Percentiles rank a stretch among this genome's conserved stretches.
phyloP scores from a whole-genome alignment of 768 basidiomycete species.

The Gymnopilus dilepis region DNA sequence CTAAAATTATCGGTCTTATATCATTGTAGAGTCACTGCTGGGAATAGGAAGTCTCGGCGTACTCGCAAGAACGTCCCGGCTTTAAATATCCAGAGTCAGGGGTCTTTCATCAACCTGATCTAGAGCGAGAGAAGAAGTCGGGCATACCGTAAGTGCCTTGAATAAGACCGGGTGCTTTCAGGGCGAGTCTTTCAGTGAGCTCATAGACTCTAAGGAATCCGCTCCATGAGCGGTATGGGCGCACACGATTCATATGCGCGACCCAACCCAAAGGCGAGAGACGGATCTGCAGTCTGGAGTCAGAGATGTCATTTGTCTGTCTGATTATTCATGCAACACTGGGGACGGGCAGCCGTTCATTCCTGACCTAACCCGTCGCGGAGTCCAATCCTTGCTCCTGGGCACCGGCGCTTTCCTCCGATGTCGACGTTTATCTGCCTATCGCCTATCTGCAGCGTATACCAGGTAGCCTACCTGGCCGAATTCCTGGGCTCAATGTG shows the following conservation, averaged over 20 bases:
- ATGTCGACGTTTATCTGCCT: not conserved
- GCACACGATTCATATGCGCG: not conserved
- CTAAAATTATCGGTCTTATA: not conserved
- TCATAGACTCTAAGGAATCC: not conserved
- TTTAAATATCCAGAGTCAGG: constrained; percentile 2
- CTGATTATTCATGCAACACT: not conserved
- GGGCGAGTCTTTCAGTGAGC: not conserved
- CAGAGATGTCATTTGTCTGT: not conserved
- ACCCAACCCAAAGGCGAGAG: not conserved
- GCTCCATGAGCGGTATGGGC: not conserved
- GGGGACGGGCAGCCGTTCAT: not conserved
- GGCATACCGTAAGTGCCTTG: constrained; percentile 4
- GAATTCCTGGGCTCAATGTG: not conserved
- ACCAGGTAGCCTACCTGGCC: not conserved
- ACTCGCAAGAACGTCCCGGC: not conserved
- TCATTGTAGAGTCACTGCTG: not conserved
- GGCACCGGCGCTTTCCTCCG: not conserved
- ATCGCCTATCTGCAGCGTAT: not conserved
- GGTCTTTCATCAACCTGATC: constrained; percentile 1
- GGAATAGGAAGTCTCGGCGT: not conserved
- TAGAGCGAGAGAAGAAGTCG: not conserved
- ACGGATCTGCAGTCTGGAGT: not conserved
- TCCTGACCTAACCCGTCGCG: not conserved
- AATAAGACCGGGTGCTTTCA: constrained; percentile 7
- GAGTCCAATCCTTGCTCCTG: not conserved